Conservation (phyloP, 345 rosid species). For the Xanthoceras sorbifolium region DNA sequence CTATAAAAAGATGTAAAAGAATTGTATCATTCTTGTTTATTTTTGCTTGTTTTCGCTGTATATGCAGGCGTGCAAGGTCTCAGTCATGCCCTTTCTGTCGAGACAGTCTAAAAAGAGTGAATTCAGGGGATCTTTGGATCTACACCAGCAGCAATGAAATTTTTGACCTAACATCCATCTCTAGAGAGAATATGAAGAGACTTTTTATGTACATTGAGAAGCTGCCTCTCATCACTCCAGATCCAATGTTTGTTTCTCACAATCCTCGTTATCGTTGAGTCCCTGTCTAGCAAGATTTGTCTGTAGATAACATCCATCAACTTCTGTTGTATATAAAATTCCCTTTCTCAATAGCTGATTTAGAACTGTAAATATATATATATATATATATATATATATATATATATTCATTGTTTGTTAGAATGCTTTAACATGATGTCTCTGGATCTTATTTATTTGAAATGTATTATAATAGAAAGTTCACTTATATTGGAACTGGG, state of each 20-base stretch:
- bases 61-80: constrained; percentile 63
- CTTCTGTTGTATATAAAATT: constrained; percentile 25
- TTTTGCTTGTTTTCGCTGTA: neutral
- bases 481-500: too few relatives aligned
- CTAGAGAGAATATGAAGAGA: constrained; percentile 68
- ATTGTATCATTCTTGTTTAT: neutral
- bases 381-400: constrained; percentile 12
- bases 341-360: neutral
- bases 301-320: constrained; percentile 22
- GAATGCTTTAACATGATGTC: neutral
- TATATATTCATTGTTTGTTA: neutral
- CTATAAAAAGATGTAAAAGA: too few relatives aligned
- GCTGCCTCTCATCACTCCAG: constrained; percentile 61
- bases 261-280: constrained; percentile 45
- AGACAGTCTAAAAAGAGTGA: constrained; percentile 70
- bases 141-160: constrained; percentile 52
- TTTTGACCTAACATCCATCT: constrained; percentile 52
- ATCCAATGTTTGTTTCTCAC: constrained; percentile 43
- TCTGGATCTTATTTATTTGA: neutral
- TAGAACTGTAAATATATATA: constrained; percentile 25
- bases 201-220: constrained; percentile 59
- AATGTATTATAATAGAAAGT: neutral
- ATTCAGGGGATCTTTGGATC: constrained; percentile 84
- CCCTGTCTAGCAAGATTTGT: neutral
- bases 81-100: constrained; percentile 94